A percentile compares a stretch with the other conserved stretches of the same genome.
Conservation (phyloP, 805 yeast genomes). For the Candida vartiovaarae region DNA sequence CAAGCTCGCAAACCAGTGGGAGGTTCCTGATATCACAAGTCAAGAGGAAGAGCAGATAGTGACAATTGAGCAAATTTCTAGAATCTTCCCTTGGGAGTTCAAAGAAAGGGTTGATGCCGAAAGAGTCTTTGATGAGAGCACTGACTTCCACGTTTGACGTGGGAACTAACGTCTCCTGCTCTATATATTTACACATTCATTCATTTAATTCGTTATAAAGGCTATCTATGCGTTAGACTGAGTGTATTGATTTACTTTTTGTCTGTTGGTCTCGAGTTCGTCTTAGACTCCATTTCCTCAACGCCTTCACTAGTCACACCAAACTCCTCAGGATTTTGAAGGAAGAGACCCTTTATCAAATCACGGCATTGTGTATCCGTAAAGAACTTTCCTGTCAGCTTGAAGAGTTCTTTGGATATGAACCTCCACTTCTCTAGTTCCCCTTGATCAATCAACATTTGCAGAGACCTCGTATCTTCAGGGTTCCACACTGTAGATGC, state of each 20-base stretch:
- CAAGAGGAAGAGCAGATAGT: too few relatives aligned
- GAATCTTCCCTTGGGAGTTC: slow-evolving; percentile 23
- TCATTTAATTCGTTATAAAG: background rate
- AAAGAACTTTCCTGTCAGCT: slow-evolving; percentile 40
- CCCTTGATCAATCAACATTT: slow-evolving; percentile 54
- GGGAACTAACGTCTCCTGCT: too few relatives aligned
- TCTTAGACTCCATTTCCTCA: background rate
- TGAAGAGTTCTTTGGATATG: slow-evolving; percentile 54
- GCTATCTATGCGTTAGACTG: too few relatives aligned
- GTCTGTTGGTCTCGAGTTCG: background rate
- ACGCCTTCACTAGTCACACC: slow-evolving; percentile 45
- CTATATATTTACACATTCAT: background rate
- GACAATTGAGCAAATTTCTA: too few relatives aligned
- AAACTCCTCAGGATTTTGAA: slow-evolving; percentile 47
- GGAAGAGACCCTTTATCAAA: slow-evolving; percentile 44
- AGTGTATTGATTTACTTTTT: background rate
- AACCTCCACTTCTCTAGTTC: slow-evolving; percentile 65
- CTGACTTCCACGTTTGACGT: slow-evolving; percentile 13
- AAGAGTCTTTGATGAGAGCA: slow-evolving; percentile 11
- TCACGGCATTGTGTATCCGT: slow-evolving; percentile 50
- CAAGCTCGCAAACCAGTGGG: slow-evolving; percentile 9
- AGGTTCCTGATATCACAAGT: slow-evolving; percentile 1
- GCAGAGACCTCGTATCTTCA: slow-evolving; percentile 46
- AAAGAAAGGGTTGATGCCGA: slow-evolving; percentile 7
- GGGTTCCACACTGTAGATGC: slow-evolving; percentile 57